phyloP scores from a whole-genome alignment of 2,329 filamentous ascomycete species.

The Passalora sequoiae region DNA sequence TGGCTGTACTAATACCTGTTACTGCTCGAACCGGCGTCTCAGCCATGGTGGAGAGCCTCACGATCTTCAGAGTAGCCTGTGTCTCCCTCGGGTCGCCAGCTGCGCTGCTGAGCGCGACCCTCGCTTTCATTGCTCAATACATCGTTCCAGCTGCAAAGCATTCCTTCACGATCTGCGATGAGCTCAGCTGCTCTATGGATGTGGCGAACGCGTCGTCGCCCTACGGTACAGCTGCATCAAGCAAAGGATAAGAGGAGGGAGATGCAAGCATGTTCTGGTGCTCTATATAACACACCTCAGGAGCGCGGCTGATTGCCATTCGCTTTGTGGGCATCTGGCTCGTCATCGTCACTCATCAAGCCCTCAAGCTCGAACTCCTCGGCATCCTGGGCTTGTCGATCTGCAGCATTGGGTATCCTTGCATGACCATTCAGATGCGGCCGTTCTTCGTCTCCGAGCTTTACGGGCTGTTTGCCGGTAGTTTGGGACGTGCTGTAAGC shows the following conservation, averaged over 20 bases:
- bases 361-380: conserved; percentile 93
- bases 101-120: no score
- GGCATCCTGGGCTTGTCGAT: conserved; percentile 65
- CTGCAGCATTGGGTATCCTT: conserved; percentile 37
- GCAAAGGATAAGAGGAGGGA: neutral
- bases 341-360: conserved; percentile 82
- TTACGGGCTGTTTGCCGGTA: conserved; percentile 34
- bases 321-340: conserved; percentile 29
- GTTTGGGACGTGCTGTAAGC: conserved; percentile 47
- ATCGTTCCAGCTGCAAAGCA: no score
- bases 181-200: no score
- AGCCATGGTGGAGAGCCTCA: no score
- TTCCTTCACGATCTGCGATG: no score
- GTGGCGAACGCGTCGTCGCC: no score
- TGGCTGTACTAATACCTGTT: no score
- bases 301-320: conserved; percentile 11
- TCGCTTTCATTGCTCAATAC: no score
- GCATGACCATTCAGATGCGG: conserved; percentile 42
- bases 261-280: neutral
- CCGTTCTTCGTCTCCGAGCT: conserved; percentile 28
- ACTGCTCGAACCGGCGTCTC: no score
- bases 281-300: neutral
- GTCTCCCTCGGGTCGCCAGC: no score
- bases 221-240: no score
- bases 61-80: no score